These are phyloP conservation scores for Chimonanthus salicifolius DNA, from an alignment of 164 flowering plant genomes.

Conservation along the genomic window DNA sequence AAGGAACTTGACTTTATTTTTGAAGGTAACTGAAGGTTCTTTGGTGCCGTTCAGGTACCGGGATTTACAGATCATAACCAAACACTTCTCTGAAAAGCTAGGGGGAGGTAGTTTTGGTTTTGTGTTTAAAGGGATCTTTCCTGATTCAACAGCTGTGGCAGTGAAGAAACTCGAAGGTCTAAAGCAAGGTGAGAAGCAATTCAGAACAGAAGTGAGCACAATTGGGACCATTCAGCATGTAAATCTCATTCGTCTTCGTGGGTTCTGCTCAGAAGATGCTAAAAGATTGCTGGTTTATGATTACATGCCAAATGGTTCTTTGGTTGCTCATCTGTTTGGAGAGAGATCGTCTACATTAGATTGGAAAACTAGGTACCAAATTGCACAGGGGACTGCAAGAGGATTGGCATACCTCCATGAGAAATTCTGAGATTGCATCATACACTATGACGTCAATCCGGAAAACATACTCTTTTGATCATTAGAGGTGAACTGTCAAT, in stretches of 20 bases:
- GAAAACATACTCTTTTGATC: too few species aligned
- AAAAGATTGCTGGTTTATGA: slow-evolving; percentile 48
- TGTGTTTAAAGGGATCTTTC: slow-evolving; percentile 42
- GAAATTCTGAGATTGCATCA: too few species aligned
- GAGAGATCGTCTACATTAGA: slow-evolving; percentile 8
- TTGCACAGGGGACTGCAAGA: slow-evolving; percentile 35
- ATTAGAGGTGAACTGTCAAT: too few species aligned
- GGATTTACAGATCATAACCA: slow-evolving; percentile 44
- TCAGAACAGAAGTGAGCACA: too few species aligned
- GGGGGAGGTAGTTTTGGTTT: slow-evolving; percentile 62
- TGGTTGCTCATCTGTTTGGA: slow-evolving; percentile 33
- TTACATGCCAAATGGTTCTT: slow-evolving; percentile 52
- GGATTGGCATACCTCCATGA: too few species aligned
- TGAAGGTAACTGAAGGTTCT: slow-evolving; percentile 28
- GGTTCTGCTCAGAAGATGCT: slow-evolving; percentile 48
- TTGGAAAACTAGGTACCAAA: slow-evolving; percentile 32
- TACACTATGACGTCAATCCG: too few species aligned
- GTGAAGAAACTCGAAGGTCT: too few species aligned
- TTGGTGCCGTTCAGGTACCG: slow-evolving; percentile 31
- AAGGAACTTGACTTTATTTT: slow-evolving; percentile 5
- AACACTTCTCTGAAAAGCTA: slow-evolving; percentile 42
- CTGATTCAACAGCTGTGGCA: slow-evolving; percentile 31
- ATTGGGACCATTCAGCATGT: too few species aligned
- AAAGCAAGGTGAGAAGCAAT: too few species aligned
- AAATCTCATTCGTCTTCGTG: slow-evolving; percentile 50